Evolutionary conservation across 2,329 filamentous ascomycete species (phyloP), one percentile per base, ranked within the genome.

Genomic region (Beauveria varroae): DNA sequence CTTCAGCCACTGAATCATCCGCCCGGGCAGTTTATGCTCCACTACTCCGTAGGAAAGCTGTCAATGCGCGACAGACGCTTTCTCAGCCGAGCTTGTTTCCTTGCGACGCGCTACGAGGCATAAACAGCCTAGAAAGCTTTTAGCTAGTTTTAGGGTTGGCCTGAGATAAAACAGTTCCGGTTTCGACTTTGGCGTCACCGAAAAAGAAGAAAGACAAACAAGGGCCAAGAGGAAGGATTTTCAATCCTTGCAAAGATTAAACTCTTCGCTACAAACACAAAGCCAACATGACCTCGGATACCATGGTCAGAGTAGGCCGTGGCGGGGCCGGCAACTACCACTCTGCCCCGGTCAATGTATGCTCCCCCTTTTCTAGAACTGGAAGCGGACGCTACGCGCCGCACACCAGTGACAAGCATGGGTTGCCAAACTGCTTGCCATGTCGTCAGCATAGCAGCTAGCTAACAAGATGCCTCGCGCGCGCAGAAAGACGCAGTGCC

Each of bases 321-420:
- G 82, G 82, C 50, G 82, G 82, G 44, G 81, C 81, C 16, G 82
- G 82, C 44, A 85, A 85, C 70, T 84, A 79, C 69, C 79, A 77
- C 41, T 26, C 58, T 47, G 41, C 58, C 41, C 51, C 43, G 8
- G 51, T 44, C 41, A 49, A 60, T 55, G 58, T 60, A 54, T 24
- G 58, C 26, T 30, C 37, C 20, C 44, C 20, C 37, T 43, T 26
- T 30, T 22, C 9, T 22, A n/a, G 43, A 37, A 24, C 43, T 30
- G 20, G 53, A 46, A 14, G 34, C 40, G 20, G 40, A 28, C 9
- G 9, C 9, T 30, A 10, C 30, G 30, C 30, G 30, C 30, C 30
- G 30, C 30, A 14, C 30, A 14, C 30, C 14, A 30, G 8, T 28
- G 28, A 34, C 51, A n/a, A 41, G 51, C 34, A 41, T 26, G 51